phyloP scores from a whole-genome alignment of 352 stramenopile genomes.

The Globisporangium irregulare region DNA sequence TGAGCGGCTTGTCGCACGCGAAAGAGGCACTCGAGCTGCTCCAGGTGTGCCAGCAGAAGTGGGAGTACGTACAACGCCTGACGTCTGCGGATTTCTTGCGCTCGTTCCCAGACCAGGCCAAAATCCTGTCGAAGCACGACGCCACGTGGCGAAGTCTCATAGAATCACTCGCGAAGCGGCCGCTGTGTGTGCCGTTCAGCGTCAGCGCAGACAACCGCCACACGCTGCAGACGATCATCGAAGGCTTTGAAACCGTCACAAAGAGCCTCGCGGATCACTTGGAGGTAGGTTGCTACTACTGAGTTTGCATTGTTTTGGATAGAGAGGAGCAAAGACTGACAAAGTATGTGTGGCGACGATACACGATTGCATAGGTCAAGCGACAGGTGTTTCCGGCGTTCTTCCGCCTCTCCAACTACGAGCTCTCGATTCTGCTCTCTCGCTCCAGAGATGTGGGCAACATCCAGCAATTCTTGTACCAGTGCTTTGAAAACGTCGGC shows the following conservation, averaged over 20 bases:
- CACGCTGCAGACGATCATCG: conserved; percentile 32
- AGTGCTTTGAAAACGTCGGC: conserved; percentile 71
- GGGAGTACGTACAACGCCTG: conserved; percentile 62
- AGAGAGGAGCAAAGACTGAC: no score
- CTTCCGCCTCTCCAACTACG: conserved; percentile 59
- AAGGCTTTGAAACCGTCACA: conserved; percentile 50
- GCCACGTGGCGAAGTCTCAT: conserved; percentile 49
- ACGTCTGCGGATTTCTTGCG: conserved; percentile 61
- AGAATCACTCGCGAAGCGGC: conserved; percentile 38
- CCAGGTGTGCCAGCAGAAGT: conserved; percentile 57
- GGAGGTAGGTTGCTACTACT: conserved; percentile 24
- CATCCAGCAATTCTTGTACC: conserved; percentile 55
- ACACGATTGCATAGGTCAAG: conserved; percentile 32
- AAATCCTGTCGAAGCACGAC: conserved; percentile 54
- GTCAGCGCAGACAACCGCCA: conserved; percentile 46
- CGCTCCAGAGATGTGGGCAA: conserved; percentile 40
- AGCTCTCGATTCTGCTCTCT: conserved; percentile 51
- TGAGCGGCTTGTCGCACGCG: conserved; percentile 47
- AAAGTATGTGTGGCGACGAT: no score
- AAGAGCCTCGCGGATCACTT: conserved; percentile 56
- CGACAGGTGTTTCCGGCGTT: conserved; percentile 58
- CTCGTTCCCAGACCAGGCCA: conserved; percentile 55
- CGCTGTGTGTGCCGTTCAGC: conserved; percentile 53
- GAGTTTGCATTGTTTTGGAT: no score
- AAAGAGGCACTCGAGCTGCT: conserved; percentile 58